Evolutionary conservation across 108 stramenopile genomes (phyloP).

Genomic region (Cylindrotheca fusiformis): DNA sequence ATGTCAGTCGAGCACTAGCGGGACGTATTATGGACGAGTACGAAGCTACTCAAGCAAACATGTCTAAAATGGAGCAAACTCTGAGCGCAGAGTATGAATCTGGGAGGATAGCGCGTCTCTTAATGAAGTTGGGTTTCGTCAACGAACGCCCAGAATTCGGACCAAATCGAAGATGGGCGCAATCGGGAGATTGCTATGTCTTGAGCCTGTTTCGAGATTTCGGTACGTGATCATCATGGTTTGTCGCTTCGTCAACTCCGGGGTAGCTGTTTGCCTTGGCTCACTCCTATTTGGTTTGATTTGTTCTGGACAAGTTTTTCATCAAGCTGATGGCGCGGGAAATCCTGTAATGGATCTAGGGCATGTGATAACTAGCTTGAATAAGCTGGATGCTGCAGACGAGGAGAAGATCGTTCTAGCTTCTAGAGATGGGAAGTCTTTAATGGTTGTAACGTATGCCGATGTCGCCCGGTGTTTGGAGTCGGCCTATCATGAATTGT

Average conservation of each 20-base stretch:
- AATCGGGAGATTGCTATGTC: constrained; percentile 89
- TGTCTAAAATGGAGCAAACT: constrained; percentile 56
- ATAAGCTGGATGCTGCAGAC: constrained; percentile 89
- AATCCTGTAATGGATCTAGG: constrained; percentile 92
- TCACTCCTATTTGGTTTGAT: not conserved
- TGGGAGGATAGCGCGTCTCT: constrained; percentile 76
- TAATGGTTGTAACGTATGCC: constrained; percentile 87
- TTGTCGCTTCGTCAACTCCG: not conserved
- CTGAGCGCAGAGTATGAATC: constrained; percentile 84
- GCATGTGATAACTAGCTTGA: constrained; percentile 83
- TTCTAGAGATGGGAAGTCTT: constrained; percentile 83
- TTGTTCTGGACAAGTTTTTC: constrained; percentile 52
- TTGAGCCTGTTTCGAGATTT: constrained; percentile 92
- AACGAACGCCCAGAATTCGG: constrained; percentile 93
- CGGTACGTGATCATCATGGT: constrained; percentile 29
- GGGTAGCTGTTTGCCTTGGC: not conserved
- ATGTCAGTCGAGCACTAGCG: constrained; percentile 51
- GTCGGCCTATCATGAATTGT: constrained; percentile 70
- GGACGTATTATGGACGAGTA: constrained; percentile 63
- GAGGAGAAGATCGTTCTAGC: constrained; percentile 87
- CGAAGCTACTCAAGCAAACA: constrained; percentile 42
- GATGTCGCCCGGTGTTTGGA: constrained; percentile 87
- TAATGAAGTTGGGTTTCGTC: constrained; percentile 86
- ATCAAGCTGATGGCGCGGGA: constrained; percentile 87
- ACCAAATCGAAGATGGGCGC: constrained; percentile 81